Base-by-base conservation (phyloP, 2,329 filamentous ascomycete species). In the Aspergillus awamori region DNA sequence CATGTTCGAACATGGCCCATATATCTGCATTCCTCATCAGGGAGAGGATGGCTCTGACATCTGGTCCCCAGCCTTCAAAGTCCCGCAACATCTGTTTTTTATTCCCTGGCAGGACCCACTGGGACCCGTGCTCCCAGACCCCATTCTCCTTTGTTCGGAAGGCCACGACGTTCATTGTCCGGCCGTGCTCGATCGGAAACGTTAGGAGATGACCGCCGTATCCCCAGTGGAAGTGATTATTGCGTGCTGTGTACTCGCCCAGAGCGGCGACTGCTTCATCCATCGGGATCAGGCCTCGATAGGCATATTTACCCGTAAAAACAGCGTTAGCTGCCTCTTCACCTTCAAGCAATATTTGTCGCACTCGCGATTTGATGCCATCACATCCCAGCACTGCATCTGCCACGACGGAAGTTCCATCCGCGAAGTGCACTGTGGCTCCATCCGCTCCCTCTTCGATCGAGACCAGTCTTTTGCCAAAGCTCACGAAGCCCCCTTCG, bases 271-370 rank as follows among this genome's bases (percentile, higher is more conserved):
- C 51, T 3, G 58, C 52, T 26, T 51, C 52, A 15, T 60, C 71
- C 80, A 84, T 84, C 0, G 82, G 81, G 2, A 84, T 74, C 24
- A 85, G 63, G 0, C 80, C 81, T 3, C 83, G 77, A 64, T 84
- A 85, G 0, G 53, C 58, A 33, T 53, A 52, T 13, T 58, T 58
- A 8, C 49, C 47, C 5, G 22, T 53, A 36, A 58, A 43, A 3
- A 43, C 28, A 10, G 57, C 13, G 2, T 45, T 38, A 8, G 60
- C 60, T 5, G 26, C 55, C 3, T 55, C 30, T 15, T 54, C 45
- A 15, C 41, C 51, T 4, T 51, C 49, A 4, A 62, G 43, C 1
- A 62, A n/a, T 15, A 58, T 43, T 39, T 56, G 41, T 10, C 60
- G 41, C 4, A 62, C 60, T 5, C 54, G 43, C 1, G 54, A 58